Evolutionary conservation across 208 protist species (phyloP).

Genomic region (Acanthamoeba castellanii): DNA sequence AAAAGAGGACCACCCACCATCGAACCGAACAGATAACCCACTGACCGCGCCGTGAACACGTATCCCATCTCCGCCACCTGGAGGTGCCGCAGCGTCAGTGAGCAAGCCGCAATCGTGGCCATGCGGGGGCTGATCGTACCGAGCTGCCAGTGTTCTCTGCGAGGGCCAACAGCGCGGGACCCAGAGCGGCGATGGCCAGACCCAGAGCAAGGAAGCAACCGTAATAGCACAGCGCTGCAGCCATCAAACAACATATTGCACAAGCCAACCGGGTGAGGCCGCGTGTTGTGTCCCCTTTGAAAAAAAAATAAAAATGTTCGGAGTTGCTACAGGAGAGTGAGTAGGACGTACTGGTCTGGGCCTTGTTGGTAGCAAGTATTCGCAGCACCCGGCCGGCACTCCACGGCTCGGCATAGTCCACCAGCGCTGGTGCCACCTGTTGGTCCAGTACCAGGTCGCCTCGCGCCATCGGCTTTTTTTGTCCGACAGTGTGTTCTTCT

Average conservation of each 20-base stretch:
- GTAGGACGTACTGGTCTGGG: constrained; percentile 1
- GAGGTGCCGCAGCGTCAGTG: no score
- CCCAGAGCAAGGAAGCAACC: constrained; percentile 42
- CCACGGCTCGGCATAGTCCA: background rate
- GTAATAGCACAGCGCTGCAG: constrained; percentile 60
- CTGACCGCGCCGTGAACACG: constrained; percentile 51
- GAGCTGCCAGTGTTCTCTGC: constrained; percentile 50
- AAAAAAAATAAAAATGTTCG: no score
- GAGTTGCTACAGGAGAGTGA: background rate
- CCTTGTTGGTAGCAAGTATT: background rate
- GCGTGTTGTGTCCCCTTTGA: no score
- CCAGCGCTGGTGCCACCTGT: background rate
- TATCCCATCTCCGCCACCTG: constrained; percentile 42
- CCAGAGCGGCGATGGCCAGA: constrained; percentile 41
- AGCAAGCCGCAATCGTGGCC: background rate
- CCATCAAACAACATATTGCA: no score
- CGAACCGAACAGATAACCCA: constrained; percentile 63
- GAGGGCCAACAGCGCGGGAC: constrained; percentile 28
- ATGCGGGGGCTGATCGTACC: background rate
- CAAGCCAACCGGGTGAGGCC: no score
- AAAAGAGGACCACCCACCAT: constrained; percentile 69
- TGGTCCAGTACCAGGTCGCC: background rate
- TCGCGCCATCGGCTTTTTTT: background rate
- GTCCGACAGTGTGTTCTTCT: background rate
- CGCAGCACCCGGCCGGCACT: background rate